A percentile compares a stretch with the other conserved stretches of the same genome.
Evolutionary conservation across 306 rosid genomes (phyloP).

Genomic region (Dicorynia guianensis): DNA sequence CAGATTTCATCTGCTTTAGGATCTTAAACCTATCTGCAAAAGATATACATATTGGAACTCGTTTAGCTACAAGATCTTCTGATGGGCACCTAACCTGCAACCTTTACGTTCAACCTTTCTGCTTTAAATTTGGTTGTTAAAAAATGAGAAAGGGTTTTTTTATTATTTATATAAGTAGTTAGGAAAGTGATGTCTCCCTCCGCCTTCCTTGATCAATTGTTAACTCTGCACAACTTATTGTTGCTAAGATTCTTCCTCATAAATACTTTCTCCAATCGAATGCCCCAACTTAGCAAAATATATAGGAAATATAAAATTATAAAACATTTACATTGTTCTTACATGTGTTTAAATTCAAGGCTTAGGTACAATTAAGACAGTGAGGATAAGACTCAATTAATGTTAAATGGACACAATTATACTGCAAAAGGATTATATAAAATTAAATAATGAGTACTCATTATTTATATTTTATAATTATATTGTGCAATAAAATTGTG

Average conservation of each 20-base stretch:
- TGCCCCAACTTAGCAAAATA: too few species aligned
- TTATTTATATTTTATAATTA: too few species aligned
- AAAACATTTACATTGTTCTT: not conserved
- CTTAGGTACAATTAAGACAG: not conserved
- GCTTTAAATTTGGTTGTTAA: not conserved
- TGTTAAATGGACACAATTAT: not conserved
- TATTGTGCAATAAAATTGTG: too few species aligned
- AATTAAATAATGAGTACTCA: too few species aligned
- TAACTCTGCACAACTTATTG: not conserved
- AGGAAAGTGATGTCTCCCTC: not conserved
- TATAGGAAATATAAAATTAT: too few species aligned
- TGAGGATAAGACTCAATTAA: not conserved
- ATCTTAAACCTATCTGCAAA: constrained; percentile 1
- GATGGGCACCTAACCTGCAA: not conserved
- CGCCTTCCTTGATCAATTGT: not conserved
- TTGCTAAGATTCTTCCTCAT: not conserved
- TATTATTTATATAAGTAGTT: not conserved
- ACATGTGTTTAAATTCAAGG: constrained; percentile 3
- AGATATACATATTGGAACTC: not conserved
- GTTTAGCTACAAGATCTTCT: not conserved
- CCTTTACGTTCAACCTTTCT: constrained; percentile 12
- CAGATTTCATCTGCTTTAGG: constrained; percentile 29
- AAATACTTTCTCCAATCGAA: not conserved
- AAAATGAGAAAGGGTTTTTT: not conserved
- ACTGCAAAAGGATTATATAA: too few species aligned